Evolutionary conservation across 208 protist species (phyloP), one percentile per base, ranked within the genome.

Genomic region (Zelonia costaricensis): DNA sequence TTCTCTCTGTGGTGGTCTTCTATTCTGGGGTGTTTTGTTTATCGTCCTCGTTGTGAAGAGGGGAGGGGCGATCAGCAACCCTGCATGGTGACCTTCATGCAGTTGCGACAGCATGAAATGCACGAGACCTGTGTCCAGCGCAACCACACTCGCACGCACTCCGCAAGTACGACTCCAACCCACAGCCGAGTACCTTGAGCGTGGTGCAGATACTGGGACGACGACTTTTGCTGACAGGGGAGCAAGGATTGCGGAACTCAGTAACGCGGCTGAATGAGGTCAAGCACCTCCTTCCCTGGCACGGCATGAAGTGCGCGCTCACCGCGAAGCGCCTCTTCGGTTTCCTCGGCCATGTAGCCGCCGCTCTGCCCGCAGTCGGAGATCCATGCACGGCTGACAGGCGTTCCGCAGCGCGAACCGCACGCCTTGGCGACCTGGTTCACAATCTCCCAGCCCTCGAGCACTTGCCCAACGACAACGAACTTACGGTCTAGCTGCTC

Each of bases 401-500:
- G 91, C 35, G 80, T 87, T 35, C 91, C 91, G 58, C 84, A 93
- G 30, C 87, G 82, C 15, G 87, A 93, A 15, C 91, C 91, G 57
- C 78, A 91, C 18, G 69, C 47, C 27, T 68, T 68, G 23, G 66
- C 72, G 5, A 95, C 52, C 39, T 74, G 61, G n/a, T 84, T 80
- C 6, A 97, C 67, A 28, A 92, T 70, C 35, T 95, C 80, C 84
- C 88, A 93, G 15, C 92, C 92, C 10, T 89, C 85, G 15, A 94
- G 27, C 15, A 97, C 89, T 46, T 97, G 88, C 5, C 92, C 92
- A 6, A 97, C 88, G 18, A 98, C 92, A 31, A 96, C 88, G 78
- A 95, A 94, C 56, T 94, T 97, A 12, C 83, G 74, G 68, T 98
- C 89, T 0, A 98, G 80, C 53, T 97, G 86, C 53, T 90, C 78